phyloP scores from a whole-genome alignment of 768 basidiomycete genomes.

The Suillus placidus region DNA sequence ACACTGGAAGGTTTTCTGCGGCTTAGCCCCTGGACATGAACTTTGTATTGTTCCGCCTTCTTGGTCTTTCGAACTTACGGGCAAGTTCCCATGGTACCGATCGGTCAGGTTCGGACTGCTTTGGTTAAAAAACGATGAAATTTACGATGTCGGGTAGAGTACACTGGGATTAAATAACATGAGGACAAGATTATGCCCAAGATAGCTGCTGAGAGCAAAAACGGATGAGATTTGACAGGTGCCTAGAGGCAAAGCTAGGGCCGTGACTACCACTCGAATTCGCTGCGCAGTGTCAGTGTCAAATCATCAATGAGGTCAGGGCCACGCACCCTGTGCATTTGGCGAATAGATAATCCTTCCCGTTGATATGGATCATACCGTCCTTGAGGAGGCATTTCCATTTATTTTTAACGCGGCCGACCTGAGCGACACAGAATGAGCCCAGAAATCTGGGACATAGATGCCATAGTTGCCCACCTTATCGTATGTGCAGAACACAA shows the following conservation, averaged over 20 bases:
- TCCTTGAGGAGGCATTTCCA: conserved; percentile 99
- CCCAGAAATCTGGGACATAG: conserved; percentile 1
- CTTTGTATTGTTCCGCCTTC: not conserved
- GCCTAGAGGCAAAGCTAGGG: not conserved
- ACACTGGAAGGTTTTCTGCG: not conserved
- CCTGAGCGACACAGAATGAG: conserved; percentile 48
- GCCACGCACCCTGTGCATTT: conserved; percentile 91
- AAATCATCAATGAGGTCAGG: conserved; percentile 1
- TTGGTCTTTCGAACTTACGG: not conserved
- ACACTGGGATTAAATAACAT: conserved; percentile 17
- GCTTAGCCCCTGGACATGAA: not conserved
- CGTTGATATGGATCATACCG: conserved; percentile 96
- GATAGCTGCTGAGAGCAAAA: not conserved
- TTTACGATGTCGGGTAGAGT: conserved; percentile 18
- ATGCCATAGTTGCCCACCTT: conserved; percentile 59
- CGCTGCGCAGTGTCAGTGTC: conserved; percentile 28
- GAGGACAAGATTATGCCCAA: conserved; percentile 1
- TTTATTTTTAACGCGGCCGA: conserved; percentile 99
- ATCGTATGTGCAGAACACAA: conserved; percentile 98
- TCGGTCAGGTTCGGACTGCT: not conserved
- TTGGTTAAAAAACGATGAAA: not conserved
- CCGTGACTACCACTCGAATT: conserved; percentile 47
- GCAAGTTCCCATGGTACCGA: not conserved
- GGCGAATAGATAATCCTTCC: conserved; percentile 95
- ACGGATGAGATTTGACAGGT: not conserved